Evolutionary conservation across 2,329 filamentous ascomycete genomes (phyloP), one percentile per base, ranked within the genome.

Genomic region (Trichoderma sp.): DNA sequence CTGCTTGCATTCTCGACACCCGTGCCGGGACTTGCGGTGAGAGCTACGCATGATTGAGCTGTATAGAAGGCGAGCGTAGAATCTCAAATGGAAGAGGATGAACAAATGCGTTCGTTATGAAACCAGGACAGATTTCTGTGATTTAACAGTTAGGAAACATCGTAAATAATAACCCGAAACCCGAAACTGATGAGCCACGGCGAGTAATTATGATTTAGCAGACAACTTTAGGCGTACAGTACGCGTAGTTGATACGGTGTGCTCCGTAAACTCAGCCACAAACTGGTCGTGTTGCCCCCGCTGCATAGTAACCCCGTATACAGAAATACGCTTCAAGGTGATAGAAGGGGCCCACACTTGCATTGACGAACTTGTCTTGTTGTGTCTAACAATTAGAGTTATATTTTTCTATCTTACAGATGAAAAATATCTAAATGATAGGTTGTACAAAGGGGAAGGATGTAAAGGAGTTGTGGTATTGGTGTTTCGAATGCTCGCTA

Each of bases 1-100:
- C 17, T 72, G 62, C 68, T 78, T 78, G 73, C 77, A 78, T 34
- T 74, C 73, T 28, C 69, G 72, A 72, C 77, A 78, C 5, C 77
- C 76, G 39, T 75, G 75, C 17, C 77, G 72, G n/a, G 76, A 78
- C 62, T 78, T 78, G 17, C 70, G 62, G 43, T 76, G 74, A 34
- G 72, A 61, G 13, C 74, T 73, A 12, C 74, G 74, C 59, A 71
- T 71, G 53, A 11, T 58, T 15, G 6, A n/a, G 28, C 5, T 2
- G 55, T 20, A 34, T 20, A 17, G 9, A 34, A 26, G 55, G 43
- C 7, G 55, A 55, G n/a, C 3, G 28, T 9, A 65, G n/a, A 34
- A 7, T 28, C 26, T 26, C 4, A 26, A 43, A 26, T 9, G 1
- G 6, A 43, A 11, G 20, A 32, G 20, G 20, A 13, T 3, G 23